A percentile compares a stretch with the other conserved stretches of the same genome.
Conservation (phyloP, 805 yeast genomes). For the Spathaspora gorwiae region DNA sequence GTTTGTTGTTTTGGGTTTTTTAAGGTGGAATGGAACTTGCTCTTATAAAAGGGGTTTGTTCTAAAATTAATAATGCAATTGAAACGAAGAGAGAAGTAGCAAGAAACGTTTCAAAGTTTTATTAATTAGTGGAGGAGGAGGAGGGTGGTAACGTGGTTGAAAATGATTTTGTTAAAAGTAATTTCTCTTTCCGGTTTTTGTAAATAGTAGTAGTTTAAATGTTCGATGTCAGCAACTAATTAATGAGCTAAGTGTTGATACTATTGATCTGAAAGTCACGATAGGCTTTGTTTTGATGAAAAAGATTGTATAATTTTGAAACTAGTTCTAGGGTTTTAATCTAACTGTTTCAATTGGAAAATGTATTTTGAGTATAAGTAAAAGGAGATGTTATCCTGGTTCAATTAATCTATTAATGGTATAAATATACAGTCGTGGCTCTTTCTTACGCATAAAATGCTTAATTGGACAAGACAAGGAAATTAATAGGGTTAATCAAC, state of each 20-base stretch:
- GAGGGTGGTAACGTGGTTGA: constrained; percentile 36
- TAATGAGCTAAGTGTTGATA: constrained; percentile 14
- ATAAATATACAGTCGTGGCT: constrained; percentile 34
- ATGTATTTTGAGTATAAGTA: too few relatives aligned
- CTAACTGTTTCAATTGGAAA: neutral
- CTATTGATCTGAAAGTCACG: constrained; percentile 5
- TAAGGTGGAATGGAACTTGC: constrained; percentile 39
- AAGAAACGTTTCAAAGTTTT: constrained; percentile 39
- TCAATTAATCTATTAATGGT: constrained; percentile 28
- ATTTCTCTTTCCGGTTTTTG: too few relatives aligned
- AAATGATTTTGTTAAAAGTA: constrained; percentile 4
- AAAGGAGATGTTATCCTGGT: constrained; percentile 40
- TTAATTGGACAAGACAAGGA: constrained; percentile 1
- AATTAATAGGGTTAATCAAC: constrained; percentile 1
- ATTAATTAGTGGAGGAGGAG: constrained; percentile 31
- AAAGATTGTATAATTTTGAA: neutral
- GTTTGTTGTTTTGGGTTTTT: constrained; percentile 7
- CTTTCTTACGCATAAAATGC: constrained; percentile 42
- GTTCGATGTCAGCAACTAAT: constrained; percentile 13
- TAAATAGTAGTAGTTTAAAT: neutral
- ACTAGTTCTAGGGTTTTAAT: neutral
- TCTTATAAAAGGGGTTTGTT: constrained; percentile 19
- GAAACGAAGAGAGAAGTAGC: constrained; percentile 47
- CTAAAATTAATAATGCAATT: constrained; percentile 13
- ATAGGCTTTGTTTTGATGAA: constrained; percentile 2